phyloP scores from a whole-genome alignment of 371 early-diverging fungal genomes.

The Mortierella sp. region DNA sequence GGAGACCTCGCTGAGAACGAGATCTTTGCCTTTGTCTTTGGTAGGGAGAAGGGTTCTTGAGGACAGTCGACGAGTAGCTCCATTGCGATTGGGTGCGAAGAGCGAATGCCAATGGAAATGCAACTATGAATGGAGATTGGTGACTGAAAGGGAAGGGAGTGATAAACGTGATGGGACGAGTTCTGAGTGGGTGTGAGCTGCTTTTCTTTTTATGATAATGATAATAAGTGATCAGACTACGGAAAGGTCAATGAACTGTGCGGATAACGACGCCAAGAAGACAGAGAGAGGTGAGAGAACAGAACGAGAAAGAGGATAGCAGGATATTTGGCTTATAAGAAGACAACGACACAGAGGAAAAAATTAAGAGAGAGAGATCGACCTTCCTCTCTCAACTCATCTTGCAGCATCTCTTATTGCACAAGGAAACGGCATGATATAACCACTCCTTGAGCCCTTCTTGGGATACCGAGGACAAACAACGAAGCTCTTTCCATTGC shows the following conservation, averaged over 20 bases:
- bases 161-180: too few species aligned
- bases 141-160: neutral
- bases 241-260: too few species aligned
- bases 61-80: neutral
- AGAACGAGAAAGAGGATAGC: neutral
- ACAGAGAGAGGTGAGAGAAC: neutral
- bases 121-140: neutral
- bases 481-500: neutral
- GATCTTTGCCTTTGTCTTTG: neutral
- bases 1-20: slow-evolving; percentile 15
- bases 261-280: neutral
- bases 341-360: neutral
- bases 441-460: neutral
- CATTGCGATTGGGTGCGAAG: too few species aligned
- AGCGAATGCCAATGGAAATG: too few species aligned
- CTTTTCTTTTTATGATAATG: neutral
- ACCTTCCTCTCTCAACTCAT: neutral
- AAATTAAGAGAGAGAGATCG: neutral
- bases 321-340: too few species aligned
- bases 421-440: neutral
- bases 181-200: too few species aligned
- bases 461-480: neutral
- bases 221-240: neutral
- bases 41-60: neutral
- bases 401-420: neutral